Evolutionary conservation across 805 yeast species (phyloP).

Genomic region (Candida arabinofermentans): DNA sequence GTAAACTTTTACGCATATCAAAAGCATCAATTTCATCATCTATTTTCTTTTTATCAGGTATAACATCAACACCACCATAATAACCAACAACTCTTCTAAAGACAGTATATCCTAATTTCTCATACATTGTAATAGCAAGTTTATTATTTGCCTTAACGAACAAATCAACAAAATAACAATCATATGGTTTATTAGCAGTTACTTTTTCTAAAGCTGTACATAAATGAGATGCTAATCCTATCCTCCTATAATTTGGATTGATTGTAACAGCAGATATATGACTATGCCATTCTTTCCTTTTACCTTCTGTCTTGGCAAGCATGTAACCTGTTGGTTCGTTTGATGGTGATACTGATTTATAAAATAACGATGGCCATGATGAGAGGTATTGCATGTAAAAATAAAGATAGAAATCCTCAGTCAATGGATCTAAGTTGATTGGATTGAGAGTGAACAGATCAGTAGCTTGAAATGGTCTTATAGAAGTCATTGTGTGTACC

Average conservation of each 20-base stretch:
- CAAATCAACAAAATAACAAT: slow-evolving; percentile 82
- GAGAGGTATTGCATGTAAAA: slow-evolving; percentile 82
- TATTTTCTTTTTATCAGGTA: slow-evolving; percentile 35
- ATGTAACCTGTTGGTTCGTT: slow-evolving; percentile 60
- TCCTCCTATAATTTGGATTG: slow-evolving; percentile 72
- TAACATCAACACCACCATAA: slow-evolving; percentile 54
- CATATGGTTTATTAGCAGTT: slow-evolving; percentile 69
- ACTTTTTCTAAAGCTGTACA: slow-evolving; percentile 70
- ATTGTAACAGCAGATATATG: slow-evolving; percentile 96
- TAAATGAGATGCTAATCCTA: slow-evolving; percentile 79
- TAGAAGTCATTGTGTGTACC: slow-evolving; percentile 68
- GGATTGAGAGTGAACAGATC: slow-evolving; percentile 72
- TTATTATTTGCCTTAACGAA: slow-evolving; percentile 85
- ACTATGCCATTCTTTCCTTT: slow-evolving; percentile 83
- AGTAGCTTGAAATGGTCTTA: slow-evolving; percentile 82
- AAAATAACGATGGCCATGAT: slow-evolving; percentile 86
- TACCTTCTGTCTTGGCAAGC: slow-evolving; percentile 97
- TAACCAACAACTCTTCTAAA: slow-evolving; percentile 87
- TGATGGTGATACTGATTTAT: slow-evolving; percentile 51
- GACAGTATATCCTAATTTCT: slow-evolving; percentile 79
- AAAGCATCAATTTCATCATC: slow-evolving; percentile 81
- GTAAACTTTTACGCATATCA: slow-evolving; percentile 72
- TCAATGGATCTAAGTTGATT: slow-evolving; percentile 81
- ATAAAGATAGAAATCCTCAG: slow-evolving; percentile 84
- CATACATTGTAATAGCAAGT: slow-evolving; percentile 78